phyloP scores from a whole-genome alignment of 805 yeast species.

The Candida boidinii region DNA sequence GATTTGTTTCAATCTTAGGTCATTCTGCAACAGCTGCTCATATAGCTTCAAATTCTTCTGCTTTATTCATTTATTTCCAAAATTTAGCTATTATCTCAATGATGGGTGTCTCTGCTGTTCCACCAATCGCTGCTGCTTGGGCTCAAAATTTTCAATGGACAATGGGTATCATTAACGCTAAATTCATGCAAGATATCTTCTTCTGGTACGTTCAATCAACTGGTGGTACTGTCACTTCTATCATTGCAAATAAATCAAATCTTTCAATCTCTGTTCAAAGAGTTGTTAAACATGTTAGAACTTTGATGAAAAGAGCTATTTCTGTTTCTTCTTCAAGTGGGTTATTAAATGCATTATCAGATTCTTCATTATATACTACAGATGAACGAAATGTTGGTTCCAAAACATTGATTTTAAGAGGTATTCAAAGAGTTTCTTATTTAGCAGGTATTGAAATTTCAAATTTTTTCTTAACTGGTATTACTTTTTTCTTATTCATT shows the following conservation, averaged over 20 bases:
- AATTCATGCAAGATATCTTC: conserved; percentile 74
- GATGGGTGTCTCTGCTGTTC: conserved; percentile 90
- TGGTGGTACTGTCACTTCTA: conserved; percentile 79
- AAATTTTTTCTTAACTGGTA: conserved; percentile 76
- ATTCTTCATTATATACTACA: conserved; percentile 51
- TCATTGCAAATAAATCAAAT: conserved; percentile 51
- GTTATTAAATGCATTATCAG: conserved; percentile 35
- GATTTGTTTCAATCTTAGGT: conserved; percentile 78
- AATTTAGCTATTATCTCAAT: conserved; percentile 83
- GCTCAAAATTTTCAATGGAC: conserved; percentile 96
- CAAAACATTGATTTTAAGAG: conserved; percentile 76
- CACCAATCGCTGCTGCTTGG: conserved; percentile 98
- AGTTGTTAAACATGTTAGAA: conserved; percentile 8
- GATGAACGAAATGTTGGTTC: conserved; percentile 58
- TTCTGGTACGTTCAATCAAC: conserved; percentile 95
- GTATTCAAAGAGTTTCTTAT: conserved; percentile 86
- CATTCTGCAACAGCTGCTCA: conserved; percentile 92
- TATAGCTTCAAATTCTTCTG: conserved; percentile 92
- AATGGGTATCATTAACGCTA: conserved; percentile 74
- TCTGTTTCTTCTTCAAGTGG: conserved; percentile 33
- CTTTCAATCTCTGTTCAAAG: conserved; percentile 85
- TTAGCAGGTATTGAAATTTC: conserved; percentile 82
- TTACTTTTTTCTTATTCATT: conserved; percentile 74
- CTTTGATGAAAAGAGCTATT: conserved; percentile 28
- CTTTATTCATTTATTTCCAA: conserved; percentile 91